Evolutionary conservation across 2,329 filamentous ascomycete genomes (phyloP).

Genomic region (Lasiodiplodia theobromae): DNA sequence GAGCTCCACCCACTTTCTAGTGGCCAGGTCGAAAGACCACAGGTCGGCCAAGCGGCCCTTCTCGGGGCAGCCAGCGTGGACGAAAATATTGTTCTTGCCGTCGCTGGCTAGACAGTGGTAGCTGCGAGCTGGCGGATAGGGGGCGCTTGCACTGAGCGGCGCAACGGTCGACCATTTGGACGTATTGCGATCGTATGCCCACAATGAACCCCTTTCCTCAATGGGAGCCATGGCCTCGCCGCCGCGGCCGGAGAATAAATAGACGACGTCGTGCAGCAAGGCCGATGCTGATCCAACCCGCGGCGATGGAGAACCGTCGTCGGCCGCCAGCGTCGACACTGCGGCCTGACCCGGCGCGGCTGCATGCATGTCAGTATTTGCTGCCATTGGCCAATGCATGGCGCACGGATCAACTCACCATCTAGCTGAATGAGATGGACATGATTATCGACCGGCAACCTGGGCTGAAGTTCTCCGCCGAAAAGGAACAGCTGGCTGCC

Average conservation of each 20-base stretch:
- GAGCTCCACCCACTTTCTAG: conserved; percentile 71
- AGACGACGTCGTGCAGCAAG: conserved; percentile 73
- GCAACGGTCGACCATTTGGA: conserved; percentile 70
- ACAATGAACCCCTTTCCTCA: conserved; percentile 76
- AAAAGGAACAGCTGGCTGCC: conserved; percentile 71
- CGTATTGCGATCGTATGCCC: conserved; percentile 74
- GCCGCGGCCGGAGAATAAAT: conserved; percentile 81
- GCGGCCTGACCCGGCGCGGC: neutral
- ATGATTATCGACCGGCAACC: conserved; percentile 74
- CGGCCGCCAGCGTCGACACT: conserved; percentile 28
- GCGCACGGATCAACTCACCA: conserved; percentile 17
- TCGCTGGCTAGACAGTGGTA: conserved; percentile 73
- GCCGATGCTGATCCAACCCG: conserved; percentile 77
- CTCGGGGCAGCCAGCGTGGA: conserved; percentile 78
- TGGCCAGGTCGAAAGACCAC: conserved; percentile 77
- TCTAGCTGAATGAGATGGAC: conserved; percentile 65
- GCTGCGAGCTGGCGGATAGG: conserved; percentile 70
- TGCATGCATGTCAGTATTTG: conserved; percentile 31
- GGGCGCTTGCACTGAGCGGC: conserved; percentile 57
- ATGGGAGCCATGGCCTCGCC: conserved; percentile 73
- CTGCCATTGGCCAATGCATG: neutral
- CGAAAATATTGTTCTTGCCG: conserved; percentile 72
- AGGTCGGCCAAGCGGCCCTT: conserved; percentile 71
- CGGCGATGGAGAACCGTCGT: conserved; percentile 61
- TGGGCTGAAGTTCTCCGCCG: conserved; percentile 74